Evolutionary conservation across 2,329 filamentous ascomycete species (phyloP).

Genomic region (Ceratocystis cubensis): DNA sequence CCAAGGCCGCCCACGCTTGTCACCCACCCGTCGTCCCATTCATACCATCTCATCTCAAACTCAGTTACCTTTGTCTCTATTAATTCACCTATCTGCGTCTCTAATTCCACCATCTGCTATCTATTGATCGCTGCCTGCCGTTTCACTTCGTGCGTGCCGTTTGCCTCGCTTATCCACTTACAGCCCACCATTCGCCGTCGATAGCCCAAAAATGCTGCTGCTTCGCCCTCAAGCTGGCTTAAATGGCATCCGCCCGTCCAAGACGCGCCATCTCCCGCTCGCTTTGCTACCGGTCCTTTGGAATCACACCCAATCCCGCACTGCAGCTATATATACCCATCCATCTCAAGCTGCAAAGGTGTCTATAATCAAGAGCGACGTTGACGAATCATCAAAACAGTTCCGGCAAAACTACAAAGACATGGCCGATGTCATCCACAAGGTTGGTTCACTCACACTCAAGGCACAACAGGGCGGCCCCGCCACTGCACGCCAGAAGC

Average conservation of each 20-base stretch:
- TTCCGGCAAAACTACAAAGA: conserved; percentile 69
- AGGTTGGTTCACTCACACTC: conserved; percentile 56
- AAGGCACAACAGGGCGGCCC: conserved; percentile 65
- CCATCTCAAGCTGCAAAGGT: conserved; percentile 72
- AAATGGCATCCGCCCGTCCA: not conserved
- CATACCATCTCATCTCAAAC: too few relatives aligned
- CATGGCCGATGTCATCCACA: conserved; percentile 61
- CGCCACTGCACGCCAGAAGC: conserved; percentile 74
- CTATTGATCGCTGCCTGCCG: too few relatives aligned
- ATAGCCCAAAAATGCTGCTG: not conserved
- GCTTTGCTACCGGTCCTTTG: conserved; percentile 22
- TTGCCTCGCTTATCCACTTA: not conserved
- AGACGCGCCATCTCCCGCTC: conserved; percentile 29
- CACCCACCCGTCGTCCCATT: not conserved
- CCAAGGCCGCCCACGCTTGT: not conserved
- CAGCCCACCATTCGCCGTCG: not conserved
- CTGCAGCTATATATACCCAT: conserved; percentile 64
- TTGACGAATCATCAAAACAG: conserved; percentile 57
- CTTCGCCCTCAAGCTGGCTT: not conserved
- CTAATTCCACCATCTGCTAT: not conserved
- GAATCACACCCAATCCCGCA: conserved; percentile 27
- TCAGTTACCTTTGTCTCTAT: not conserved
- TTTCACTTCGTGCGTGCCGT: too few relatives aligned
- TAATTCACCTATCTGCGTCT: not conserved
- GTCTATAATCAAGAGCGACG: conserved; percentile 60